Evolutionary conservation across 2,329 filamentous ascomycete species (phyloP).

Genomic region (Byssochlamys sp.): DNA sequence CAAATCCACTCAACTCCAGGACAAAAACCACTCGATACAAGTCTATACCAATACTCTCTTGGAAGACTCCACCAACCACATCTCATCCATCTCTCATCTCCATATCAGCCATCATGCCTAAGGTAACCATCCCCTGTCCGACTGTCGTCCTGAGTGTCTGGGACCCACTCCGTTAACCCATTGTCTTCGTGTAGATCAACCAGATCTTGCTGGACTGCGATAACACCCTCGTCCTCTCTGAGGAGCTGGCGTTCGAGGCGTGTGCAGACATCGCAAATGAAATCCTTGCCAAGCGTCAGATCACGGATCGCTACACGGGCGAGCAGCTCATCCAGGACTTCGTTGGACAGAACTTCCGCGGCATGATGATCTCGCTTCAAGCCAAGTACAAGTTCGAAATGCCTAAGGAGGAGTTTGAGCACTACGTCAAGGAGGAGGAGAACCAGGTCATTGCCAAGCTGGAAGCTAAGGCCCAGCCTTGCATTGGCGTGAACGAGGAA

Average conservation of each 20-base stretch:
- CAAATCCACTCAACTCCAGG: too few relatives aligned
- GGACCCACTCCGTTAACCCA: conserved; percentile 9
- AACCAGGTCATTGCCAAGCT: conserved; percentile 76
- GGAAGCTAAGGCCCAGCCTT: conserved; percentile 56
- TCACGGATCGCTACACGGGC: conserved; percentile 64
- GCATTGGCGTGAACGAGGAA: conserved; percentile 57
- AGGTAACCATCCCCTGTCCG: conserved; percentile 18
- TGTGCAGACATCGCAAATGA: conserved; percentile 83
- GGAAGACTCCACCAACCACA: background rate
- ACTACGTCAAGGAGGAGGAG: conserved; percentile 67
- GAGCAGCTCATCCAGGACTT: conserved; percentile 73
- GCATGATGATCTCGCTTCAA: conserved; percentile 73
- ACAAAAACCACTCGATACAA: background rate
- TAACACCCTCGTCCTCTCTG: conserved; percentile 89
- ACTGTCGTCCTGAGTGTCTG: background rate
- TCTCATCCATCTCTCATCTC: background rate
- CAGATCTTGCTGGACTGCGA: conserved; percentile 65
- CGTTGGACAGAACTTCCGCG: conserved; percentile 88
- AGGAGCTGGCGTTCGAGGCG: conserved; percentile 82
- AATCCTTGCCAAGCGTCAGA: conserved; percentile 59
- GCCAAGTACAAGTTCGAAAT: conserved; percentile 66
- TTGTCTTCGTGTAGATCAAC: conserved; percentile 45
- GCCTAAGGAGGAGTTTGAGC: conserved; percentile 56
- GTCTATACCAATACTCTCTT: background rate
- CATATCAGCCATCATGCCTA: conserved; percentile 15